phyloP scores from a whole-genome alignment of 768 basidiomycete species.

The Podaxis mareebaensis region DNA sequence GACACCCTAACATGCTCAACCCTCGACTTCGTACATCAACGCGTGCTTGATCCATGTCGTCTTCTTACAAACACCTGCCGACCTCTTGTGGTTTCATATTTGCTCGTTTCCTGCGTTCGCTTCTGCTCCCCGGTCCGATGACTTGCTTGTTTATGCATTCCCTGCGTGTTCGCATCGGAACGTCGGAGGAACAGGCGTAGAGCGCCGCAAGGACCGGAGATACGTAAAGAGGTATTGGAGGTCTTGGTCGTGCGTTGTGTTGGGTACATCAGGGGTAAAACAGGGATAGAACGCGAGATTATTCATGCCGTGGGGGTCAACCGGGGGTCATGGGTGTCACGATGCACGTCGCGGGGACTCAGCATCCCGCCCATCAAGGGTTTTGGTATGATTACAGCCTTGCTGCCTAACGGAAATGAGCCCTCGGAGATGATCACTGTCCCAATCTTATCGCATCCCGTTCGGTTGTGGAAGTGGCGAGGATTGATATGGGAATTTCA shows the following conservation, averaged over 20 bases:
- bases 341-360: not conserved
- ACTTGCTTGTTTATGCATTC: not conserved
- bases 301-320: not conserved
- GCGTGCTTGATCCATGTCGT: slow-evolving; percentile 9
- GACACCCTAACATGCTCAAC: slow-evolving; percentile 11
- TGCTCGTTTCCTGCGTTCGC: not conserved
- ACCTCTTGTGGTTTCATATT: not conserved
- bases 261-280: not conserved
- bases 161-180: not conserved
- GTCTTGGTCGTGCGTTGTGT: not conserved
- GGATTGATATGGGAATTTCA: not conserved
- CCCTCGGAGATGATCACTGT: not conserved
- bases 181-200: slow-evolving; percentile 1
- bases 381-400: not conserved
- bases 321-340: not conserved
- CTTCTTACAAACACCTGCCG: not conserved
- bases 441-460: not conserved
- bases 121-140: slow-evolving; percentile 2
- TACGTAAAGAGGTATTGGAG: not conserved
- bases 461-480: not conserved
- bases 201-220: not conserved
- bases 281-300: not conserved
- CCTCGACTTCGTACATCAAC: slow-evolving; percentile 15
- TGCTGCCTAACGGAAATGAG: not conserved
- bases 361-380: not conserved